Evolutionary conservation across 306 rosid genomes (phyloP).

Genomic region (Bauhinia variegata): DNA sequence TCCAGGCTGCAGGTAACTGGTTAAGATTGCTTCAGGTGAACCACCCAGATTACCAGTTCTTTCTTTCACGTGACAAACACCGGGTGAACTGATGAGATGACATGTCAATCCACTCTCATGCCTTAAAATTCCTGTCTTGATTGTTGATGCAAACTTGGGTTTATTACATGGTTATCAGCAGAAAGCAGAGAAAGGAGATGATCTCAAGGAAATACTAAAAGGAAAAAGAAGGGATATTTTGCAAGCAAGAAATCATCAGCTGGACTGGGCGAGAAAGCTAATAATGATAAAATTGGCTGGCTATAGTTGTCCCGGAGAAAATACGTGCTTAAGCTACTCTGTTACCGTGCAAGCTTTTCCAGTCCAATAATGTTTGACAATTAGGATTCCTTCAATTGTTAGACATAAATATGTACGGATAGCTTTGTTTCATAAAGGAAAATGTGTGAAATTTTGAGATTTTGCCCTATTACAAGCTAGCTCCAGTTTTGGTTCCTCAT

Average conservation of each 20-base stretch:
- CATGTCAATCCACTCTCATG: slow-evolving; percentile 32
- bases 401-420: slow-evolving; percentile 28
- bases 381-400: slow-evolving; percentile 1
- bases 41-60: slow-evolving; percentile 88
- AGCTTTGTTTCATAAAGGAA: slow-evolving; percentile 26
- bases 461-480: slow-evolving; percentile 23
- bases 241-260: slow-evolving; percentile 17
- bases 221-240: neutral
- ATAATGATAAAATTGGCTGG: slow-evolving; percentile 15
- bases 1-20: slow-evolving; percentile 79
- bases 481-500: slow-evolving; percentile 25
- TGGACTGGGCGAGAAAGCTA: slow-evolving; percentile 29
- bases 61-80: slow-evolving; percentile 57
- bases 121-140: slow-evolving; percentile 41
- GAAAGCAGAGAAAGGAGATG: slow-evolving; percentile 15
- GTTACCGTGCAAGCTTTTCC: slow-evolving; percentile 20
- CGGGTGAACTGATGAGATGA: slow-evolving; percentile 49
- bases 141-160: slow-evolving; percentile 26
- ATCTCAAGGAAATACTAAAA: slow-evolving; percentile 32
- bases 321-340: slow-evolving; percentile 27
- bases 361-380: slow-evolving; percentile 17
- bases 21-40: slow-evolving; percentile 66
- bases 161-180: slow-evolving; percentile 38
- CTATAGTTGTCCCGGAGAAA: slow-evolving; percentile 15
- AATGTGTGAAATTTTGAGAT: slow-evolving; percentile 13